phyloP scores from a whole-genome alignment of 2,329 filamentous ascomycete genomes.

The Diaporthe humulicola region DNA sequence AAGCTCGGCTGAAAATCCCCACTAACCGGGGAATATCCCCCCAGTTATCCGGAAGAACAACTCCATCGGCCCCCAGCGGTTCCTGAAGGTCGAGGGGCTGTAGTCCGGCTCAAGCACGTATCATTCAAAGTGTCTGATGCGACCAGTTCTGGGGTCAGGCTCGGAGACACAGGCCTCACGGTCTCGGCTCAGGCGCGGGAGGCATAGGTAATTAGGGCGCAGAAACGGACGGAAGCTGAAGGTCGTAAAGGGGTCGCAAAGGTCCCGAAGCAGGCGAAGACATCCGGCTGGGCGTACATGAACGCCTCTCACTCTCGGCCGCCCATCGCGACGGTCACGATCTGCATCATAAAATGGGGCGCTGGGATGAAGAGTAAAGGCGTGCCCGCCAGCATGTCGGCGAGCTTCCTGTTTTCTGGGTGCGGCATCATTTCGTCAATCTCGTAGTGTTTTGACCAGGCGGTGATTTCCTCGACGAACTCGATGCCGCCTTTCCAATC shows the following conservation, averaged over 20 bases:
- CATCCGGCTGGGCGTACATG: constrained; percentile 65
- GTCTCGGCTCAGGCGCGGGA: constrained; percentile 67
- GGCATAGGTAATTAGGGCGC: constrained; percentile 68
- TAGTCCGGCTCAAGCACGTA: constrained; percentile 77
- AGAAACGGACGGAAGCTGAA: constrained; percentile 69
- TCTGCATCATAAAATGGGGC: constrained; percentile 61
- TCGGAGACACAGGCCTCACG: constrained; percentile 58
- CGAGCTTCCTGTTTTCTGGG: constrained; percentile 62
- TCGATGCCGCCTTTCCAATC: constrained; percentile 65
- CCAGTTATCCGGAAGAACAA: constrained; percentile 60
- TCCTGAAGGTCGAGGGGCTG: constrained; percentile 69
- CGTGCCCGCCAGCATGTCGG: constrained; percentile 71
- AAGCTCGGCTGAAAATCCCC: neutral
- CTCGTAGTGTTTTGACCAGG: constrained; percentile 71
- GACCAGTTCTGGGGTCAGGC: constrained; percentile 66
- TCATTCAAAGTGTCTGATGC: constrained; percentile 63
- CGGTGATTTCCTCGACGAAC: constrained; percentile 62
- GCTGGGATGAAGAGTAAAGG: constrained; percentile 68
- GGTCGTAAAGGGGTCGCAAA: too few species aligned
- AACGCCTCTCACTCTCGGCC: constrained; percentile 75
- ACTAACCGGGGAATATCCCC: constrained; percentile 59
- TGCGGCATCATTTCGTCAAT: constrained; percentile 68
- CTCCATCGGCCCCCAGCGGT: constrained; percentile 71
- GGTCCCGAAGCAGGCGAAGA: constrained; percentile 54
- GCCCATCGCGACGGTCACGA: constrained; percentile 73